Conservation (phyloP, 495 filamentous ascomycete species). For the Astrothelium subdiscretum region DNA sequence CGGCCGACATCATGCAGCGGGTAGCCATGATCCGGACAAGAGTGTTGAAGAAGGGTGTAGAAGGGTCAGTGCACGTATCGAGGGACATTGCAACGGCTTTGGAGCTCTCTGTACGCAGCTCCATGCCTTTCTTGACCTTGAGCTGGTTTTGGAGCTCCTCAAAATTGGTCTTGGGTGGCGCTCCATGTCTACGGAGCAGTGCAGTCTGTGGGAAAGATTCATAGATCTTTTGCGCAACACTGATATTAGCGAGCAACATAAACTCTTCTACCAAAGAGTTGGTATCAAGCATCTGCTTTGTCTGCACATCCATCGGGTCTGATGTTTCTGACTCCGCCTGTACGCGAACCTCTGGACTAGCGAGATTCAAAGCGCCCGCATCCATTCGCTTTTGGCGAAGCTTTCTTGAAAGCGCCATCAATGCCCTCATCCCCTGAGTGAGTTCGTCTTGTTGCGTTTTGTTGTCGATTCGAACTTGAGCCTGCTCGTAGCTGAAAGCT, state of each 20-base stretch:
- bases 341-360: constrained; percentile 88
- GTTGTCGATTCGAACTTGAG: constrained; percentile 88
- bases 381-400: constrained; percentile 93
- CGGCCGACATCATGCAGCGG: constrained; percentile 96
- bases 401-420: constrained; percentile 84
- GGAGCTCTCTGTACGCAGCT: constrained; percentile 71
- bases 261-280: constrained; percentile 98
- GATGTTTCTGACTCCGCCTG: constrained; percentile 90
- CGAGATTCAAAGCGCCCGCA: constrained; percentile 86
- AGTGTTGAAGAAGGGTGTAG: constrained; percentile 97
- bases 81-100: constrained; percentile 84
- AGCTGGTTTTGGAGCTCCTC: constrained; percentile 86
- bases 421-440: constrained; percentile 76
- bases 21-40: constrained; percentile 94
- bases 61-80: constrained; percentile 65
- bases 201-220: constrained; percentile 88
- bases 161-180: constrained; percentile 90
- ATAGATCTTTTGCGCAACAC: constrained; percentile 78
- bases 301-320: constrained; percentile 92
- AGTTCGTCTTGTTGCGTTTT: constrained; percentile 71
- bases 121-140: constrained; percentile 66
- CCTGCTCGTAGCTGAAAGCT: constrained; percentile 95
- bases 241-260: constrained; percentile 97
- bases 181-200: constrained; percentile 78
- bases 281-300: constrained; percentile 84